Percentiles rank a stretch among this genome's conserved stretches.
These are phyloP conservation scores for Chaetoceros tenuissimus DNA, from an alignment of 108 stramenopile species.

Conservation along the genomic window DNA sequence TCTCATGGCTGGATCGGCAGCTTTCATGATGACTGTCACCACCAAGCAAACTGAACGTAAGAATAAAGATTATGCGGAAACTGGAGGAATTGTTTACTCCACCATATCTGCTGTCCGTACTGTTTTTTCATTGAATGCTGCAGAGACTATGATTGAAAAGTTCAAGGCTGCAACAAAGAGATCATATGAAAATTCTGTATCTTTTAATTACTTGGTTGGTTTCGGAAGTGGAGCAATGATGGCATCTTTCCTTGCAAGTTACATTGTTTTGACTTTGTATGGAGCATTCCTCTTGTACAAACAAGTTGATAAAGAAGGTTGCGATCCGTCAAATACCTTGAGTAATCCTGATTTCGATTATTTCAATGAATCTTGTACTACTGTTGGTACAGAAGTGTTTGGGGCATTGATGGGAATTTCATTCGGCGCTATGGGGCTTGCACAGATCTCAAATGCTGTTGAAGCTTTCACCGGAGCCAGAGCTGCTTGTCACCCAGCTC, in stretches of 20 bases:
- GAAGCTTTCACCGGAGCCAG: constrained; percentile 36
- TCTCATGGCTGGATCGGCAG: constrained; percentile 21
- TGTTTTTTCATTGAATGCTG: constrained; percentile 46
- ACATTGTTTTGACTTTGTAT: constrained; percentile 26
- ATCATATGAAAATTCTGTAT: constrained; percentile 24
- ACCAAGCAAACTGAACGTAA: constrained; percentile 17
- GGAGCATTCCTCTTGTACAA: constrained; percentile 36
- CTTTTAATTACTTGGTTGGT: constrained; percentile 18
- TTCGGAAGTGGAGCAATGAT: constrained; percentile 42
- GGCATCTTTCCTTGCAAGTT: constrained; percentile 15
- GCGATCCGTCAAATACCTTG: constrained; percentile 41
- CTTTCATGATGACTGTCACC: constrained; percentile 20
- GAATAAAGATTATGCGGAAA: constrained; percentile 32
- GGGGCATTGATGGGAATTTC: constrained; percentile 40
- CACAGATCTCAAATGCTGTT: constrained; percentile 27
- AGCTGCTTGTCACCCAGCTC: constrained; percentile 34
- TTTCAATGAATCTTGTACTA: constrained; percentile 30
- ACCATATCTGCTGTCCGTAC: constrained; percentile 47
- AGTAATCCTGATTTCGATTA: no score
- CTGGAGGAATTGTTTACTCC: constrained; percentile 42
- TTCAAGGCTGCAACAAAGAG: constrained; percentile 36
- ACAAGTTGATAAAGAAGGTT: constrained; percentile 28
- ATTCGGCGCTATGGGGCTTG: constrained; percentile 34
- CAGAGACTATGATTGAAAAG: constrained; percentile 23
- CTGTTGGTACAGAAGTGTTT: constrained; percentile 27